These are phyloP conservation scores for Acacia concinna DNA, from an alignment of 331 rosid species.

Conservation along the genomic window DNA sequence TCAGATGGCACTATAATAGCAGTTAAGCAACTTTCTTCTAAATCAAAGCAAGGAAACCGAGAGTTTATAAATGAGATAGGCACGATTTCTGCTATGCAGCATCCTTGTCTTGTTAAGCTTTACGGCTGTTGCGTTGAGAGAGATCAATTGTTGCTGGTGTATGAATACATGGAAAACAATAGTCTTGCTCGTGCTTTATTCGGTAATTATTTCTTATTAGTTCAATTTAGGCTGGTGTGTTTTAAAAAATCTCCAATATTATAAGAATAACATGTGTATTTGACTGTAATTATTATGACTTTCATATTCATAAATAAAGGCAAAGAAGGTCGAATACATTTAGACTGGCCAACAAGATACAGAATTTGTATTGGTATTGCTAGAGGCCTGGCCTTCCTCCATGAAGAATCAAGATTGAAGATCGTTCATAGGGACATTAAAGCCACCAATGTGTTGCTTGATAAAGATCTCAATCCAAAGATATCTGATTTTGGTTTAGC, in stretches of 20 bases:
- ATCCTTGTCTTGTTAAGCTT: conserved; percentile 58
- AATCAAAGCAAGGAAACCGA: conserved; percentile 61
- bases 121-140: conserved; percentile 57
- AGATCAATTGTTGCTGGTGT: conserved; percentile 52
- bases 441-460: conserved; percentile 62
- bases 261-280: neutral
- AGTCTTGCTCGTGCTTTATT: conserved; percentile 47
- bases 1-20: conserved; percentile 45
- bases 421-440: conserved; percentile 72
- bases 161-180: conserved; percentile 58
- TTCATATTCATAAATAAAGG: conserved; percentile 20
- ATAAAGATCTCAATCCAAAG: conserved; percentile 58
- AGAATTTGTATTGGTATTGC: conserved; percentile 63
- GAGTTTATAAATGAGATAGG: conserved; percentile 63
- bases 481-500: conserved; percentile 79
- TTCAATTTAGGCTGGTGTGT: neutral
- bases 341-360: conserved; percentile 61
- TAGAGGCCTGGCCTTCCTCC: conserved; percentile 70
- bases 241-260: neutral
- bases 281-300: neutral
- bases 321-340: conserved; percentile 20
- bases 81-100: conserved; percentile 57
- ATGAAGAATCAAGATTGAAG: conserved; percentile 67
- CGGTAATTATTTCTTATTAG: conserved; percentile 34
- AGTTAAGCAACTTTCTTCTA: conserved; percentile 61